Evolutionary conservation across 2,329 filamentous ascomycete genomes (phyloP).

Genomic region (Colletotrichum agaves): DNA sequence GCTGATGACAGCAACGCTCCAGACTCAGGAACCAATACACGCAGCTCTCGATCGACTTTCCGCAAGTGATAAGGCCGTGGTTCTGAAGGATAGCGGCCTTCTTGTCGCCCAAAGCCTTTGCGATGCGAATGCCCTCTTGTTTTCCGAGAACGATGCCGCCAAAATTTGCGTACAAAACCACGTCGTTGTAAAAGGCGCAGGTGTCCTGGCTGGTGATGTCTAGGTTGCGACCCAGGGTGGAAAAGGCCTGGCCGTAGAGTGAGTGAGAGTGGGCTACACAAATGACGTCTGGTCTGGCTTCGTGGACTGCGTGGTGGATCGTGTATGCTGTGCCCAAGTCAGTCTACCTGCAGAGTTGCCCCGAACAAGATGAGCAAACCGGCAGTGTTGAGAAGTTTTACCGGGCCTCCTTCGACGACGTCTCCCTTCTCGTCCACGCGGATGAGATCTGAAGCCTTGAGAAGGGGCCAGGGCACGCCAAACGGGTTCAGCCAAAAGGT

Average conservation of each 20-base stretch:
- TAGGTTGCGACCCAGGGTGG: constrained; percentile 67
- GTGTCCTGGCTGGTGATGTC: constrained; percentile 75
- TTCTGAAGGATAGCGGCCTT: constrained; percentile 66
- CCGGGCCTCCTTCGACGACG: constrained; percentile 69
- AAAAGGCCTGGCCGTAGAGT: constrained; percentile 68
- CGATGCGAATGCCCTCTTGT: constrained; percentile 62
- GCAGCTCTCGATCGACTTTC: constrained; percentile 59
- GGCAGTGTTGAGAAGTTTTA: constrained; percentile 32
- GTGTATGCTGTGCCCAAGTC: constrained; percentile 50
- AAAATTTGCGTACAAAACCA: constrained; percentile 58
- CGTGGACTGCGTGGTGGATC: constrained; percentile 62
- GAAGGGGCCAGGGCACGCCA: constrained; percentile 69
- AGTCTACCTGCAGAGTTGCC: background rate
- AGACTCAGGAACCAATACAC: constrained; percentile 66
- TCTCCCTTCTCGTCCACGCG: constrained; percentile 70
- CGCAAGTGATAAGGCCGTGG: constrained; percentile 65
- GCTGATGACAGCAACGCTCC: constrained; percentile 59
- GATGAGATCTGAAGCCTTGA: constrained; percentile 75
- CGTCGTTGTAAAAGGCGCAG: constrained; percentile 67
- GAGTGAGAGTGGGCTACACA: constrained; percentile 66
- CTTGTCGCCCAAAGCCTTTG: constrained; percentile 55
- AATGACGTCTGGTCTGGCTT: constrained; percentile 63
- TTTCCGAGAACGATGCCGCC: constrained; percentile 63
- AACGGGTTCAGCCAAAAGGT: constrained; percentile 78
- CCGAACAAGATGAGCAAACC: constrained; percentile 10